Evolutionary conservation across 108 stramenopile genomes (phyloP), one percentile per base, ranked within the genome.

Genomic region (Nitzschia sp.): DNA sequence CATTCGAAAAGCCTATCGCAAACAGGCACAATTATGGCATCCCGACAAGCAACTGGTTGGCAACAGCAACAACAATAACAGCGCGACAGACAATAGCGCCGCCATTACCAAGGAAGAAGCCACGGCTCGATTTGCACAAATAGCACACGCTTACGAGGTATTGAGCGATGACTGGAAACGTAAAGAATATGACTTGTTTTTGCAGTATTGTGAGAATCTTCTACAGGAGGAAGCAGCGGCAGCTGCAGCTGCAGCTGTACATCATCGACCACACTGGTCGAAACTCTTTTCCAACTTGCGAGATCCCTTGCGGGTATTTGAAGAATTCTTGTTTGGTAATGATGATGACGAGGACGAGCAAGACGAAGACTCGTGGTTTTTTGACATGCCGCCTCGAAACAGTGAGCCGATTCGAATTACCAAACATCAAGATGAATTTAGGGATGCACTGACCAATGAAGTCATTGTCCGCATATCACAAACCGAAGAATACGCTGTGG

Each of bases 71-170:
- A 71, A 63, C 2, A 59, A 24, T 24, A 19, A 36, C 18, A 28
- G 21, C 2, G 25, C 38, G 32, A 54, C 0, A 26, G 68, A 70
- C 34, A 64, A 55, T 31, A 79, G 17, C 24, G 70, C 48, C 64
- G 75, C 31, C 36, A 72, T 74, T 27, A 81, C 80, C 4, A 67
- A 68, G 2, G 84, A 86, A 26, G 84, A 88, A 62, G 68, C 74
- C 64, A 91, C 79, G 21, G 71, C 76, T 34, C 70, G 82, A 13
- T 91, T 91, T 83, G 84, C 85, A 18, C 68, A 71, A 46, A 86
- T 91, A 61, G 83, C 90, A 0, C 81, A 88, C 58, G 90, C 90
- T 3, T 91, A 91, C 62, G 75, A 88, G 63, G 83, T 88, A 1
- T 54, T 91, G 32, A 72, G 24, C 36, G 85, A 85, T 68, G 64